phyloP scores from a whole-genome alignment of 768 basidiomycete species.

The Cystobasidiopsis lactophilus region DNA sequence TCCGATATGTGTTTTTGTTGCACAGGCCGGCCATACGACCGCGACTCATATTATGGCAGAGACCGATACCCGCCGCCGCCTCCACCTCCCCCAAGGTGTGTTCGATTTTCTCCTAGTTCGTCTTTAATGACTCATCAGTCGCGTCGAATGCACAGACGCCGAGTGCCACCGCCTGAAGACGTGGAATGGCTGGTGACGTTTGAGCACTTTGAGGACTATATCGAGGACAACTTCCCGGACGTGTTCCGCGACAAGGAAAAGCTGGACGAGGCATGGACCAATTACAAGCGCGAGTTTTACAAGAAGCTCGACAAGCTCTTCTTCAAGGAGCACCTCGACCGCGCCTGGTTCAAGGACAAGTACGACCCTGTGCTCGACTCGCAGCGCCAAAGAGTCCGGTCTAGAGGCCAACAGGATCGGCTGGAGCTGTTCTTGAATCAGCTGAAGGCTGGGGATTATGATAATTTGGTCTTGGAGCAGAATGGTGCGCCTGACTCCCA shows the following conservation, averaged over 20 bases:
- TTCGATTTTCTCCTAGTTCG: no score
- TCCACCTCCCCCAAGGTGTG: no score
- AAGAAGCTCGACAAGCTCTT: background rate
- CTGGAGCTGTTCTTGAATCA: slow-evolving; percentile 5
- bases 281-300: slow-evolving; percentile 10
- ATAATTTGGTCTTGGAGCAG: slow-evolving; percentile 9
- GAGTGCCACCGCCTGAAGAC: slow-evolving; percentile 8
- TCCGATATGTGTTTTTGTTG: no score
- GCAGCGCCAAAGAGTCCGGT: slow-evolving; percentile 1
- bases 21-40: no score
- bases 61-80: no score
- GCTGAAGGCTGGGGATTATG: slow-evolving; percentile 11
- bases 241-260: slow-evolving; percentile 1
- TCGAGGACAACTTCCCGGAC: slow-evolving; percentile 3
- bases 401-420: slow-evolving; percentile 8
- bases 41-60: no score
- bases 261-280: slow-evolving; percentile 13
- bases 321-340: slow-evolving; percentile 6
- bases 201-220: slow-evolving; percentile 17
- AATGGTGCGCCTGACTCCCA: slow-evolving; percentile 5
- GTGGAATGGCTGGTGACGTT: slow-evolving; percentile 11
- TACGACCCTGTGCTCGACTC: slow-evolving; percentile 8
- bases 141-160: background rate
- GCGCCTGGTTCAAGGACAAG: slow-evolving; percentile 17
- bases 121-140: no score